Conservation (phyloP, 1,284 basidiomycete species). For the Exobasidium rhododendri region DNA sequence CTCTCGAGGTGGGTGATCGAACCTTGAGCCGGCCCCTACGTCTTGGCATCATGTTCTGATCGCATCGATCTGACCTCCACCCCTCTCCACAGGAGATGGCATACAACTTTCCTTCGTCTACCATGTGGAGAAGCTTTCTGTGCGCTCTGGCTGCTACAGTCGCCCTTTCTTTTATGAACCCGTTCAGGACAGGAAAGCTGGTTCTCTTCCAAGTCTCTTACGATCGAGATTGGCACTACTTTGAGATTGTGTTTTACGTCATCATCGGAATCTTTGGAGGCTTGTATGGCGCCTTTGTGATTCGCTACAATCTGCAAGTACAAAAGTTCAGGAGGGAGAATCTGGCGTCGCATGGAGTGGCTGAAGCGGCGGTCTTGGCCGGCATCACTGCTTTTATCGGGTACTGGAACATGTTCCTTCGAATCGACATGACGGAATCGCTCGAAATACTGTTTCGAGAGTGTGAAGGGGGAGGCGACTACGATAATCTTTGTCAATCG, state of each 20-base stretch:
- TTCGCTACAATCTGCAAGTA: slow-evolving; percentile 94
- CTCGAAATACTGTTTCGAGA: slow-evolving; percentile 95
- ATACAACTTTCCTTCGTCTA: slow-evolving; percentile 89
- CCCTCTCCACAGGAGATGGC: slow-evolving; percentile 66
- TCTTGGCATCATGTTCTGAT: no score
- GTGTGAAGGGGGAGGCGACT: slow-evolving; percentile 89
- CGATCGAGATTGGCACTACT: slow-evolving; percentile 97
- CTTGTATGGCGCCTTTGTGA: slow-evolving; percentile 91
- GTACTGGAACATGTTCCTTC: slow-evolving; percentile 89
- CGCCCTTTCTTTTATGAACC: slow-evolving; percentile 95
- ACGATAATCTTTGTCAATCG: slow-evolving; percentile 91
- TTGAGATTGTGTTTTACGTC: slow-evolving; percentile 92
- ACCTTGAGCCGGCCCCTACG: no score
- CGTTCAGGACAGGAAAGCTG: slow-evolving; percentile 94
- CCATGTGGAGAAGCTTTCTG: slow-evolving; percentile 97
- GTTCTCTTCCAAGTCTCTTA: slow-evolving; percentile 98
- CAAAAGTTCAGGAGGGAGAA: slow-evolving; percentile 89
- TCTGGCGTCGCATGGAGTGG: slow-evolving; percentile 75
- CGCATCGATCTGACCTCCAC: no score
- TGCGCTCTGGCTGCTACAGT: slow-evolving; percentile 96
- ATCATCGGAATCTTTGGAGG: slow-evolving; percentile 95
- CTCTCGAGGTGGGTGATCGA: slow-evolving; percentile 58
- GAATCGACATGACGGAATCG: slow-evolving; percentile 97
- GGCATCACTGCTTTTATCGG: slow-evolving; percentile 83
- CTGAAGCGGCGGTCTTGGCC: slow-evolving; percentile 84